Evolutionary conservation across 768 basidiomycete species (phyloP).

Genomic region (Tremella yokohamensis): DNA sequence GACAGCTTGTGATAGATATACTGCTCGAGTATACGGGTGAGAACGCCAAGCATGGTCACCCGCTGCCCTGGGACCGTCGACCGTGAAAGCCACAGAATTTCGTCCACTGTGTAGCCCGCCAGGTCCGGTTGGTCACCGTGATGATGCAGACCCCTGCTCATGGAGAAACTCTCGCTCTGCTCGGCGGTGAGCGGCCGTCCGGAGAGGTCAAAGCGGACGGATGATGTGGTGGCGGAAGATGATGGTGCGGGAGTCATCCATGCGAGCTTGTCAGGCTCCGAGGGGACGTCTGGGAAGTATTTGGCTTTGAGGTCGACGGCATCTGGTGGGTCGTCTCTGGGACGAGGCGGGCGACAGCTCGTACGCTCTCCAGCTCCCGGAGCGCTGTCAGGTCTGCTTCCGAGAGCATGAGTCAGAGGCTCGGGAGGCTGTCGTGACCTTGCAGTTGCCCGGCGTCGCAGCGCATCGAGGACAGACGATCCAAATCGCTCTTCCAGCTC

Average conservation of each 20-base stretch:
- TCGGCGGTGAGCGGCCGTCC: constrained; percentile 65
- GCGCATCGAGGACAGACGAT: constrained; percentile 13
- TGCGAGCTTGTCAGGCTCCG: constrained; percentile 68
- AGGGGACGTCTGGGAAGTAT: constrained; percentile 71
- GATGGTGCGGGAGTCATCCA: constrained; percentile 63
- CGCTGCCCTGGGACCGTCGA: constrained; percentile 82
- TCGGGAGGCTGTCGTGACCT: too few species aligned
- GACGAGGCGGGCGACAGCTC: too few species aligned
- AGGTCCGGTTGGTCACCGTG: constrained; percentile 69
- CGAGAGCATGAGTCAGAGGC: too few species aligned
- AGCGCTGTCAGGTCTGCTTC: too few species aligned
- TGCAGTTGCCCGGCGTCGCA: constrained; percentile 18
- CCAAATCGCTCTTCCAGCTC: constrained; percentile 39
- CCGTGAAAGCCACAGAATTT: constrained; percentile 71
- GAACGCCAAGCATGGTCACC: constrained; percentile 71
- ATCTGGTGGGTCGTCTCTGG: constrained; percentile 4
- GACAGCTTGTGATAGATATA: neutral
- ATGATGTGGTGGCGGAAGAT: constrained; percentile 32
- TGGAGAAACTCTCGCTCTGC: constrained; percentile 63
- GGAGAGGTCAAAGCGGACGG: constrained; percentile 64
- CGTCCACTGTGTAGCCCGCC: constrained; percentile 85
- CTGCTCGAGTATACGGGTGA: constrained; percentile 59
- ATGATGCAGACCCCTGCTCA: constrained; percentile 84
- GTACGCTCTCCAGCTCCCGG: too few species aligned
- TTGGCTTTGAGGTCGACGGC: constrained; percentile 58